Evolutionary conservation across 805 yeast genomes (phyloP).

Genomic region (Yarrowia yakushimensis): DNA sequence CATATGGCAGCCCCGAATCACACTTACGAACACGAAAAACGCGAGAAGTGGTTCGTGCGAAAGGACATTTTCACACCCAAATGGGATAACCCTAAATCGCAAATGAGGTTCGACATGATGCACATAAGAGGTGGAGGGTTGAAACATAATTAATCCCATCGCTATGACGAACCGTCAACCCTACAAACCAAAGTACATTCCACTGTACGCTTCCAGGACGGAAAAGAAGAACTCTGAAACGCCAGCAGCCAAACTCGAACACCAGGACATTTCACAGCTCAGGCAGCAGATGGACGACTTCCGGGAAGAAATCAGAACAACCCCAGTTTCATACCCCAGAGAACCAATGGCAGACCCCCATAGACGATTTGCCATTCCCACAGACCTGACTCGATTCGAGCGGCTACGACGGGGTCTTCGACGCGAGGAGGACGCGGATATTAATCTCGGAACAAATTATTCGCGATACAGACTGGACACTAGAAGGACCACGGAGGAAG

Average conservation of each 20-base stretch:
- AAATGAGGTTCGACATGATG: not conserved
- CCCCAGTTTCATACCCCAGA: constrained; percentile 11
- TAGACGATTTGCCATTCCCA: not conserved
- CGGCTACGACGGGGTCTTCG: not conserved
- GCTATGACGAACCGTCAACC: constrained; percentile 20
- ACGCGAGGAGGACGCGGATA: constrained; percentile 5
- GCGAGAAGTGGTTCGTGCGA: not conserved
- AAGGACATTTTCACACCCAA: not conserved
- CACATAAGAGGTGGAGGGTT: not conserved
- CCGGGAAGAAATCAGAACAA: not conserved
- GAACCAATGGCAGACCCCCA: not conserved
- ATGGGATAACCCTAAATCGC: not conserved
- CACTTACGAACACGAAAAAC: not conserved
- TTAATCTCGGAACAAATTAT: not conserved
- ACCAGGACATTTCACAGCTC: not conserved
- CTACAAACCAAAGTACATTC: constrained; percentile 16
- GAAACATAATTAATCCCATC: constrained; percentile 1
- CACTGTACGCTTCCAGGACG: not conserved
- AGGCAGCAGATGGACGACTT: not conserved
- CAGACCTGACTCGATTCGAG: not conserved
- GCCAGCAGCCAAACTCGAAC: not conserved
- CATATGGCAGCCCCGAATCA: not conserved
- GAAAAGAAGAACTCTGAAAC: not conserved
- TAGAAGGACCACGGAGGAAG: not conserved
- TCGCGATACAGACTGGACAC: not conserved